These are phyloP conservation scores for Corchorus capsularis DNA, from an alignment of 345 rosid genomes.

Conservation along the genomic window DNA sequence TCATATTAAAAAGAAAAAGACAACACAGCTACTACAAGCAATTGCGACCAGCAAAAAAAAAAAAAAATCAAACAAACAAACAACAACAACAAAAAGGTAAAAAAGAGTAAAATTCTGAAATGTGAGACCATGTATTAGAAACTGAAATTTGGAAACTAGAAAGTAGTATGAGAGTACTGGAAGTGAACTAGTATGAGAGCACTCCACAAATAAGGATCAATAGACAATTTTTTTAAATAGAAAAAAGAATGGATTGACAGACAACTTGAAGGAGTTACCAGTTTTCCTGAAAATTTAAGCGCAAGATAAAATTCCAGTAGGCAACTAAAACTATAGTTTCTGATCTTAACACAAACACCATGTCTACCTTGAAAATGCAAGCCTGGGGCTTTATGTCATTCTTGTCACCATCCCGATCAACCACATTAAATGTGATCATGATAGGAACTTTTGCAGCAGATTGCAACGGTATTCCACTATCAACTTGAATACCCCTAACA, in stretches of 20 bases:
- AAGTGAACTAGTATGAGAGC: background rate
- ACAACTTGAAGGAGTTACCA: background rate
- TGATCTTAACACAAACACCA: background rate
- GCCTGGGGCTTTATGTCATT: slow-evolving; percentile 77
- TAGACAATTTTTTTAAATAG: too few species aligned
- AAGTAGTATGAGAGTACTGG: too few species aligned
- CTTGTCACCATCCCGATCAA: slow-evolving; percentile 75
- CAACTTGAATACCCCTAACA: slow-evolving; percentile 83
- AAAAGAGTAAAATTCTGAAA: too few species aligned
- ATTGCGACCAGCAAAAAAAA: background rate
- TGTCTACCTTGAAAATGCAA: slow-evolving; percentile 93
- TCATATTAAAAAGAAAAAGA: background rate
- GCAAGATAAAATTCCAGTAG: background rate
- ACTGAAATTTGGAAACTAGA: too few species aligned
- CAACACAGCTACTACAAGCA: too few species aligned
- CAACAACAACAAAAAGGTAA: too few species aligned
- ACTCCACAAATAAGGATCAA: background rate
- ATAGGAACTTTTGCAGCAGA: slow-evolving; percentile 99
- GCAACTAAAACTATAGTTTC: background rate
- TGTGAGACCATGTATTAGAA: too few species aligned
- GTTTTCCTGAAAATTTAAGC: background rate
- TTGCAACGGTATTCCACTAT: slow-evolving; percentile 98
- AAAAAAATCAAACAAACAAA: too few species aligned
- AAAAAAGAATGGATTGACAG: background rate
- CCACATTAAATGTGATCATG: slow-evolving; percentile 88